A percentile compares a stretch with the other conserved stretches of the same genome.
These are phyloP conservation scores for Friedmanniomyces endolithicus DNA, from an alignment of 495 filamentous ascomycete species.

Conservation along the genomic window DNA sequence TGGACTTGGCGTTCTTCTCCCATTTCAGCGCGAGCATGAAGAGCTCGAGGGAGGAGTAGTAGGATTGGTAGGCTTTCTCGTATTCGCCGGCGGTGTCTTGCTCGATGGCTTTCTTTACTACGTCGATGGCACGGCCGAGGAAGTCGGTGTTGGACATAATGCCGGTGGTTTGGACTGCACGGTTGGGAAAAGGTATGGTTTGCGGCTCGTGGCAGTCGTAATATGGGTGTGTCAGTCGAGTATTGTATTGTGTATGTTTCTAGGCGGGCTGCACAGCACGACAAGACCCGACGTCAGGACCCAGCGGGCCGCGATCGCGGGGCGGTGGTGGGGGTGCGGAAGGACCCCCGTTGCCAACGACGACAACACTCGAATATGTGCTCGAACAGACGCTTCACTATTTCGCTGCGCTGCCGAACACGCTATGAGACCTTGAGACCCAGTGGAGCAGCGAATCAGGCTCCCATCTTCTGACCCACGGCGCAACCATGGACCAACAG, in stretches of 20 bases:
- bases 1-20: conserved; percentile 89
- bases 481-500: conserved; percentile 35
- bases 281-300: not conserved
- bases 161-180: conserved; percentile 14
- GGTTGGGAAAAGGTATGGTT: not conserved
- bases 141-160: conserved; percentile 96
- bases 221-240: not conserved
- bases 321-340: not conserved
- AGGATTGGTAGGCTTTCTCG: conserved; percentile 86
- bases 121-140: conserved; percentile 83
- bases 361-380: not conserved
- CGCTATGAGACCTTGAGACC: no score
- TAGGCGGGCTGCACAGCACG: not conserved
- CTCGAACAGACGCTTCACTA: not conserved
- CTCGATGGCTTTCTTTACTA: conserved; percentile 94
- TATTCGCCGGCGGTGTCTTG: conserved; percentile 91
- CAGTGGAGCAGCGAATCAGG: not conserved
- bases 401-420: not conserved
- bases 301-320: not conserved
- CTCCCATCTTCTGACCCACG: not conserved
- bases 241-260: not conserved
- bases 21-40: conserved; percentile 16
- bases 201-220: not conserved
- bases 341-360: not conserved
- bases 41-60: conserved; percentile 58